Base-by-base conservation (phyloP, 306 rosid species). In the Urtica urens region DNA sequence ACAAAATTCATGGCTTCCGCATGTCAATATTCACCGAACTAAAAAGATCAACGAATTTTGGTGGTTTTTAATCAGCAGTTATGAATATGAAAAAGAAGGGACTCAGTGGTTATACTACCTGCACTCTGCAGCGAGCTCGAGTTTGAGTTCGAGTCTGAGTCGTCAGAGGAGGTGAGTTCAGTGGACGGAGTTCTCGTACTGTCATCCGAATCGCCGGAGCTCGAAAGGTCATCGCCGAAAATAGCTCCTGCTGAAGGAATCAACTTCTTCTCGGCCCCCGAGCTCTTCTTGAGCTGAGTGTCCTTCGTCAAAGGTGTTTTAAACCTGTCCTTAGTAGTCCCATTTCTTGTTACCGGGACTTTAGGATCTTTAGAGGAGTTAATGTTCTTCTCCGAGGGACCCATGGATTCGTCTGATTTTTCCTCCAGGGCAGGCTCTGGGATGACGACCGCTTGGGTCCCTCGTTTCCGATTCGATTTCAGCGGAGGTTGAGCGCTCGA, bases 151-250 rank as follows among this genome's bases (percentile, higher is more conserved):
- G 66, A 86, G 20, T 81, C 97, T 21, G 90, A 75, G 66, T 43
- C 78, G 66, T 72, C 76, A 26, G 85, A 75, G 19, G 71, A 77
- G 58, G n/a, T n/a, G n/a, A n/a, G n/a, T n/a, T 57, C 53, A 57
- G 72, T 74, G 31, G 92, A 78, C 30, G 82, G 84, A 58, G 74
- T 59, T 59, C 57, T 64, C 34, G 80, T 72, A 76, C 83, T 84
- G 49, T 66, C 65, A 72, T 63, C 78, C 14, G 87, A 79, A 51
- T 67, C 82, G 63, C 72, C 82, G 15, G 83, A 72, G 53, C 76
- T 54, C 35, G 63, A 69, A 49, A 7, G 28, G 55, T 75, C 76
- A 67, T 70, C 92, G 46, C 66, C 54, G 72, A 82, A 87, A 64
- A 82, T 73, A 56, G 71, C 46, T 53, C 78, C 79, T 0, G 70